Base-by-base conservation (phyloP, 441 rosid species). In the Aleurites moluccanus region DNA sequence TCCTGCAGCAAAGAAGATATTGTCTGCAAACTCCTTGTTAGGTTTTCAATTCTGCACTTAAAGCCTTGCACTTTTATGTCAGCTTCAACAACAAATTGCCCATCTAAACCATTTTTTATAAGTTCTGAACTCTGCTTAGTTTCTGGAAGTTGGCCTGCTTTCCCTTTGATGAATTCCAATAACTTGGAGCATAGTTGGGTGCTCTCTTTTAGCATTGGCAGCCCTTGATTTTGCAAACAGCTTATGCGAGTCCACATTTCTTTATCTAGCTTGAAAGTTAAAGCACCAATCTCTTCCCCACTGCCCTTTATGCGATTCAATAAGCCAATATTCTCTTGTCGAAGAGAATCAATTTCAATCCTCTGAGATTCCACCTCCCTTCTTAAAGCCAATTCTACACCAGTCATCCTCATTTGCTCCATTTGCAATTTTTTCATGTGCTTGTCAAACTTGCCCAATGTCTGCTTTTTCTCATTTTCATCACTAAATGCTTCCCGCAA, bases 381-480 rank as follows among this genome's bases (percentile, higher is more conserved):
- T 85, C 97, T 89, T 64, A 96, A 83, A 73, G 91, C 82, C 78
- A 93, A 75, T 79, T 96, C 98, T 33, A 91, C 75, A 77, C 96
- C 97, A 23, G 92, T 87, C 82, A 93, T 78, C 87, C 99, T 90
- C 85, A 89, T 57, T 81, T 89, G 99, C 86, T 93, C 99, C 85
- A 77, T 85, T 80, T 83, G 93, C 87, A 96, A 70, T 79, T 82
- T 87, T 59, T 78, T 79, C 67, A 89, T 75, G 55, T 83, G 80
- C 82, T 82, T 81, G 49, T 89, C 94, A 78, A 62, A 69, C 49
- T 81, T 85, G 69, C 85, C 91, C 69, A 33, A 55, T 49, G 90
- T 61, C 45, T 84, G 86, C 83, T 83, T 84, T 77, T 82, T 88
- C 74, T 78, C 84, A 64, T 79, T 71, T 77, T 90, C 85, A 65